phyloP scores from a whole-genome alignment of 2,329 filamentous ascomycete genomes.

The Raffaelea deltoideospora region DNA sequence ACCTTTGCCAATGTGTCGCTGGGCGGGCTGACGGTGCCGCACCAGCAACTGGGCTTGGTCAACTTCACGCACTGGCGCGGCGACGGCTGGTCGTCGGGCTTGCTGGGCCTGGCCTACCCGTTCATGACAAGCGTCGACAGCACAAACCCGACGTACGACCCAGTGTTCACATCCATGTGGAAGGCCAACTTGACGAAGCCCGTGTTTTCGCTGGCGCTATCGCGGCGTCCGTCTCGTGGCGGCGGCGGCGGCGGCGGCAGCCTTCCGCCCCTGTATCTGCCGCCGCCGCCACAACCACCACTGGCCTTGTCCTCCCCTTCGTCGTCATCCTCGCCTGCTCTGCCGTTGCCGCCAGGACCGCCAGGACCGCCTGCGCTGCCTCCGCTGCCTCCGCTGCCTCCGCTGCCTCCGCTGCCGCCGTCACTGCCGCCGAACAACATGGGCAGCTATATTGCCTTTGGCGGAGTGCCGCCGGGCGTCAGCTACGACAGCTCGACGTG shows the following conservation, averaged over 20 bases:
- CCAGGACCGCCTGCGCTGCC: too few species aligned
- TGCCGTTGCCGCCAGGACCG: too few species aligned
- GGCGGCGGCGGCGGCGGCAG: neutral
- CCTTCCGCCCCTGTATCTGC: neutral
- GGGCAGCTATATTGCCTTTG: constrained; percentile 30
- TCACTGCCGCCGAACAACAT: constrained; percentile 1
- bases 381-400: too few species aligned
- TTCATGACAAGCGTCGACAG: constrained; percentile 26
- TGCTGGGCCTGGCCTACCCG: constrained; percentile 35
- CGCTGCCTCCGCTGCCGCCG: constrained; percentile 6
- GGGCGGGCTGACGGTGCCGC: constrained; percentile 25
- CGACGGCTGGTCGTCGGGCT: constrained; percentile 27
- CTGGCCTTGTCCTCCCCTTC: too few species aligned
- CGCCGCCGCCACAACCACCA: neutral
- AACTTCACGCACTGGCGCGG: constrained; percentile 26
- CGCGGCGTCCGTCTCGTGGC: constrained; percentile 11
- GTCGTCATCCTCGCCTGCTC: too few species aligned
- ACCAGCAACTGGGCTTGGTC: constrained; percentile 29
- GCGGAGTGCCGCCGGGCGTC: constrained; percentile 30
- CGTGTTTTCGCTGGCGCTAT: constrained; percentile 32
- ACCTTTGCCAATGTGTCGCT: constrained; percentile 25
- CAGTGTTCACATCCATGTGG: constrained; percentile 34
- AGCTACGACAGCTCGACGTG: constrained; percentile 12
- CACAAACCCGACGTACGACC: constrained; percentile 23
- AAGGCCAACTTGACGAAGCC: constrained; percentile 24